Percentiles rank a stretch among this genome's conserved stretches.
phyloP scores from a whole-genome alignment of 2,329 filamentous ascomycete species.

The Aspergillus pseudotamarii region DNA sequence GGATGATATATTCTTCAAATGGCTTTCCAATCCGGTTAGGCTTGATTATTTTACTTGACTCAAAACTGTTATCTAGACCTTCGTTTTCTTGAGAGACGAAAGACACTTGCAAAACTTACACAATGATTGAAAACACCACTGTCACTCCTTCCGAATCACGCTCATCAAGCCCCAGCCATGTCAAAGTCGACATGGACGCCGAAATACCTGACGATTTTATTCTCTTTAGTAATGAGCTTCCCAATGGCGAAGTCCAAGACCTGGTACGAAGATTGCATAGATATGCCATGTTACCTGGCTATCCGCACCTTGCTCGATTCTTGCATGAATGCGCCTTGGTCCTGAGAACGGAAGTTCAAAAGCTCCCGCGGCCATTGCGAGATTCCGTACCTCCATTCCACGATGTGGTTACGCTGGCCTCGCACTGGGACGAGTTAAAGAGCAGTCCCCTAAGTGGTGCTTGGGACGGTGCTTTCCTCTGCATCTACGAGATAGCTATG shows the following conservation, averaged over 20 bases:
- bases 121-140: too few species aligned
- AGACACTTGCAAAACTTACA: too few species aligned
- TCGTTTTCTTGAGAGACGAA: too few species aligned
- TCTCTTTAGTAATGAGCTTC: conserved; percentile 52
- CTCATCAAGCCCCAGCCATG: too few species aligned
- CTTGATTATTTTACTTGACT: too few species aligned
- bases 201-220: too few species aligned
- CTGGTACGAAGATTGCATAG: conserved; percentile 45
- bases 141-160: too few species aligned
- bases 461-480: conserved; percentile 50
- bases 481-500: conserved; percentile 43
- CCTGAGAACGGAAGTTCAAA: conserved; percentile 44
- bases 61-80: too few species aligned
- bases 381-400: conserved; percentile 26
- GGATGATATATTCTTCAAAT: too few species aligned
- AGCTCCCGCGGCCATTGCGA: conserved; percentile 21
- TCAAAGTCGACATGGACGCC: too few species aligned
- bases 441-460: conserved; percentile 47
- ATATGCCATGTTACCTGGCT: conserved; percentile 44
- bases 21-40: too few species aligned
- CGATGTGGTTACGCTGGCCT: conserved; percentile 12
- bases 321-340: conserved; percentile 44
- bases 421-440: conserved; percentile 33
- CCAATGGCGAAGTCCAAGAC: conserved; percentile 46
- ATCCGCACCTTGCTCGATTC: conserved; percentile 45